Base-by-base conservation (phyloP, 2,329 filamentous ascomycete species). In the Amauroascus verrucosus region DNA sequence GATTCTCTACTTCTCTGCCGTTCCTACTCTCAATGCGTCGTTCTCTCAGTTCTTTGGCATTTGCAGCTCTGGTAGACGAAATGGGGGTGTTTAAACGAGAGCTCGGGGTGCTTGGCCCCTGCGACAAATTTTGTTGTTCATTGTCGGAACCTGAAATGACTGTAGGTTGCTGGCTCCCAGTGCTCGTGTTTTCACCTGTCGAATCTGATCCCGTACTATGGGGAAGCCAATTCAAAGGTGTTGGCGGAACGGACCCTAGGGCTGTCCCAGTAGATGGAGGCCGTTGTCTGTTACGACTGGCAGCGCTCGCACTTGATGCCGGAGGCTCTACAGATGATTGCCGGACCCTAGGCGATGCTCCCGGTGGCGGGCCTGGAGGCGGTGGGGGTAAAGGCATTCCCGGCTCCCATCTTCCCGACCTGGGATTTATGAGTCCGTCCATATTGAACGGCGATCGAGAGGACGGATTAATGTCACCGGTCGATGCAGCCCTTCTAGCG, bases 11-110 rank as follows among this genome's bases (percentile, higher is more conserved):
- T 69, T 33, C 77, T 58, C 74, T 77, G 33, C 77, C 74, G 57
- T 77, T 79, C 54, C 80, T 75, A 60, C 81, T 83, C 62, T 82
- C 79, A 57, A 79, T 84, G 56, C 83, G 74, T 53, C 83, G 76
- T 64, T 85, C 83, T 22, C 82, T 75, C 54, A 85, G 81, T 16
- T 81, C 82, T 63, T 81, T 79, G 7, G 75, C 70, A 59, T 76
- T 81, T 2, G 68, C 65, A 26, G 80, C 77, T 56, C 76, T 75
- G 57, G 70, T 70, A 14, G 51, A 30, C 9, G 41, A 20, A 7
- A 43, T 18, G 2, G 30, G 48, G 26, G 48, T 14, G 13, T 38
- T 28, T 16, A 16, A 20, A 13, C 38, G 30, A 24, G 41, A 37
- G 18, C 13, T 41, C 13, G 48, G n/a, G 8, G 13, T 18, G 24